phyloP scores from a whole-genome alignment of 2,329 filamentous ascomycete species.

The Samsoniella hepiali region DNA sequence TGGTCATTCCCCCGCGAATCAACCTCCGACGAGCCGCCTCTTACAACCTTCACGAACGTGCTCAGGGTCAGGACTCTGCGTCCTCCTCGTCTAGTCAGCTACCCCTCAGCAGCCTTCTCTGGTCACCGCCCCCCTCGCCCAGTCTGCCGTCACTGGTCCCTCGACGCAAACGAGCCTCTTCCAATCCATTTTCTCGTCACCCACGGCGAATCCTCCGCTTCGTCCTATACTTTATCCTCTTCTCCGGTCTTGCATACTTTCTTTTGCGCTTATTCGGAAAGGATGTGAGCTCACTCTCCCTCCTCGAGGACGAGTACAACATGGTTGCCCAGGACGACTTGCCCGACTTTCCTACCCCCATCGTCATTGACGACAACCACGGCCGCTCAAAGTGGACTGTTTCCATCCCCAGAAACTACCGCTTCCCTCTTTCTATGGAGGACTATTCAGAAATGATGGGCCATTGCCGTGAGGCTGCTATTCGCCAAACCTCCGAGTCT shows the following conservation, averaged over 20 bases:
- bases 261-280: constrained; percentile 29
- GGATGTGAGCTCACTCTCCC: constrained; percentile 39
- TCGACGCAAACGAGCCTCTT: constrained; percentile 59
- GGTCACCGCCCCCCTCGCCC: constrained; percentile 67
- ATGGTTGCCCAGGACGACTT: constrained; percentile 63
- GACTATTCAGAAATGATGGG: constrained; percentile 69
- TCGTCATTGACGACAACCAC: constrained; percentile 63
- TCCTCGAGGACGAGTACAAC: constrained; percentile 54
- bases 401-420: constrained; percentile 64
- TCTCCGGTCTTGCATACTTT: constrained; percentile 52
- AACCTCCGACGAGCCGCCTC: constrained; percentile 58
- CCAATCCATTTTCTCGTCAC: constrained; percentile 44
- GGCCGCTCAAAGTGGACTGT: constrained; percentile 75
- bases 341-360: constrained; percentile 69
- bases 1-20: constrained; percentile 53
- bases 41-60: constrained; percentile 52
- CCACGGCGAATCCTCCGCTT: constrained; percentile 57
- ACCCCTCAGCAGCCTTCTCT: constrained; percentile 64
- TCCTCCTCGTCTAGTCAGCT: constrained; percentile 62
- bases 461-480: constrained; percentile 63
- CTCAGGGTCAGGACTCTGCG: constrained; percentile 37
- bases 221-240: constrained; percentile 50
- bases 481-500: constrained; percentile 47
- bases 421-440: constrained; percentile 63
- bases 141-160: constrained; percentile 66